Percentiles rank a stretch among this genome's conserved stretches.
These are phyloP conservation scores for Claviceps paspali DNA, from an alignment of 2,329 filamentous ascomycete genomes.

Conservation along the genomic window DNA sequence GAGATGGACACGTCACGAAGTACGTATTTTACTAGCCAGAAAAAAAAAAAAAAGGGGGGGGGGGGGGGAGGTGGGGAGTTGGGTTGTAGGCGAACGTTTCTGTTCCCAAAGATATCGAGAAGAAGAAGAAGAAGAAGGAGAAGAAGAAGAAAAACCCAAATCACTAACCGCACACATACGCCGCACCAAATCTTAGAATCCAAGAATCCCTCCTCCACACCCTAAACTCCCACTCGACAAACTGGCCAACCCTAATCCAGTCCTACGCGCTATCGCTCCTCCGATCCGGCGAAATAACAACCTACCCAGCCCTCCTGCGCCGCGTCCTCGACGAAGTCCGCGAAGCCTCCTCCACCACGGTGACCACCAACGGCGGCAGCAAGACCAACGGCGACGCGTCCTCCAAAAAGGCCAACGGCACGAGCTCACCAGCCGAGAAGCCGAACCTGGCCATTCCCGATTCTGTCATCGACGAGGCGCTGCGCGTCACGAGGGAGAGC, in stretches of 20 bases:
- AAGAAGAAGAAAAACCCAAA: background rate
- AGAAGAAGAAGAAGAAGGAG: too few relatives aligned
- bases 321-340: conserved; percentile 48
- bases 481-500: conserved; percentile 43
- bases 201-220: conserved; percentile 48
- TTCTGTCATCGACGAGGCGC: conserved; percentile 44
- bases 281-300: conserved; percentile 42
- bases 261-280: conserved; percentile 44
- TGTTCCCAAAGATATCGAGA: too few relatives aligned
- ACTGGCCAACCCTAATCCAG: conserved; percentile 49
- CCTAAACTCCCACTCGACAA: conserved; percentile 41
- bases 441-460: conserved; percentile 39
- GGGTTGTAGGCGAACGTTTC: too few relatives aligned
- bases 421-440: conserved; percentile 10
- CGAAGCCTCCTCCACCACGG: conserved; percentile 24
- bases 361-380: conserved; percentile 17
- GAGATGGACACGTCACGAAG: conserved; percentile 45
- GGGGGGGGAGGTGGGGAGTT: too few relatives aligned
- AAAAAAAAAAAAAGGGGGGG: background rate
- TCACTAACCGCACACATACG: background rate
- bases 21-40: too few relatives aligned
- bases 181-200: conserved; percentile 39
- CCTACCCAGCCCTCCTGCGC: conserved; percentile 44
- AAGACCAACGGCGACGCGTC: conserved; percentile 19
- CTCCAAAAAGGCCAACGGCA: conserved; percentile 14